These are phyloP conservation scores for Tylopilus orsonianus DNA, from an alignment of 1,284 basidiomycete species.

Conservation along the genomic window DNA sequence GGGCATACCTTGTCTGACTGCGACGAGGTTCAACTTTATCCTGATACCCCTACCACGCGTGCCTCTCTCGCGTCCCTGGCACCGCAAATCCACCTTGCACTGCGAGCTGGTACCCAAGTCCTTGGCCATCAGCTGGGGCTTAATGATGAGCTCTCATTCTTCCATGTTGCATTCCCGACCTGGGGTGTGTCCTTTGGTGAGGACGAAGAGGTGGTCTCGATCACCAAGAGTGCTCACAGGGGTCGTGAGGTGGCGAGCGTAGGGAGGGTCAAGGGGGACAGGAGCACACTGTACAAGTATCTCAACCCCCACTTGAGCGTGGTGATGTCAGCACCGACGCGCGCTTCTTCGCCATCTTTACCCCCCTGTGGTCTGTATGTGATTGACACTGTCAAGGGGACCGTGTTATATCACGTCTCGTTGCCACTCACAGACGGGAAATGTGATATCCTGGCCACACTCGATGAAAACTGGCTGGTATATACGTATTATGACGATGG, in stretches of 20 bases:
- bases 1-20: background rate
- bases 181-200: conserved; percentile 65
- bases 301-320: conserved; percentile 82
- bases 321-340: conserved; percentile 51
- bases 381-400: conserved; percentile 79
- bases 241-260: conserved; percentile 67
- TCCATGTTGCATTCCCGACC: conserved; percentile 54
- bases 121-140: conserved; percentile 56
- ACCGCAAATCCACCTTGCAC: conserved; percentile 51
- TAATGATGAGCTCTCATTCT: conserved; percentile 44
- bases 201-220: conserved; percentile 49
- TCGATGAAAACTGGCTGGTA: conserved; percentile 94
- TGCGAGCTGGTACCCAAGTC: conserved; percentile 50
- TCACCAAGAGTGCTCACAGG: conserved; percentile 46
- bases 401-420: conserved; percentile 63
- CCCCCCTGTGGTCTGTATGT: conserved; percentile 66
- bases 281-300: conserved; percentile 92
- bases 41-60: conserved; percentile 47
- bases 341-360: conserved; percentile 1
- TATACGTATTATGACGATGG: conserved; percentile 78
- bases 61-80: conserved; percentile 44
- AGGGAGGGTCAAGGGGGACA: conserved; percentile 84
- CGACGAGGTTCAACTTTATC: conserved; percentile 62
- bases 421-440: conserved; percentile 46
- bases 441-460: conserved; percentile 66